phyloP scores from a whole-genome alignment of 2,329 filamentous ascomycete species.

The Colletotrichum neosansevieriae region DNA sequence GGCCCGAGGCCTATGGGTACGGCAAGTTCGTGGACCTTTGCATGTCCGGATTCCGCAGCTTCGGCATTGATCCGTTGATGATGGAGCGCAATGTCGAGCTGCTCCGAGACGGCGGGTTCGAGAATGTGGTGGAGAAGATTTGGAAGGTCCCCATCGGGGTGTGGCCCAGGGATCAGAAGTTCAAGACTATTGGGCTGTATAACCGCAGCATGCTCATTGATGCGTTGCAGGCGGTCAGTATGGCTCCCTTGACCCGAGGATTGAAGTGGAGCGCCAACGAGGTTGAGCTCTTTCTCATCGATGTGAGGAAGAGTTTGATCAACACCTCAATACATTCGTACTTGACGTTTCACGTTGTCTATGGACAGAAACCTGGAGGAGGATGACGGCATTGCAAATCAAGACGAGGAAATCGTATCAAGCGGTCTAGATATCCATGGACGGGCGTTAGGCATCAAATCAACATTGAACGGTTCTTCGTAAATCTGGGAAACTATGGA shows the following conservation, averaged over 20 bases:
- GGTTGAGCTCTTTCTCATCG: slow-evolving; percentile 59
- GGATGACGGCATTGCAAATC: not conserved
- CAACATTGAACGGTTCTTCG: no score
- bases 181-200: slow-evolving; percentile 42
- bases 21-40: slow-evolving; percentile 68
- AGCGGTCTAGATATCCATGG: no score
- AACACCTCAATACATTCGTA: slow-evolving; percentile 62
- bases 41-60: slow-evolving; percentile 56
- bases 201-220: slow-evolving; percentile 41
- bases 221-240: slow-evolving; percentile 44
- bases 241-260: slow-evolving; percentile 55
- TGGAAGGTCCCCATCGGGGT: slow-evolving; percentile 43
- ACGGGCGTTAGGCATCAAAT: no score
- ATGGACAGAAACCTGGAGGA: slow-evolving; percentile 59
- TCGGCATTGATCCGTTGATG: slow-evolving; percentile 63
- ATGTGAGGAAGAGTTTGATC: slow-evolving; percentile 61
- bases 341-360: slow-evolving; percentile 61
- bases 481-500: no score
- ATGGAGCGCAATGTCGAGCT: slow-evolving; percentile 64
- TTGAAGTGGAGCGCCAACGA: slow-evolving; percentile 50
- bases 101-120: slow-evolving; percentile 50
- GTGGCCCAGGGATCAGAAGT: slow-evolving; percentile 41
- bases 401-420: no score
- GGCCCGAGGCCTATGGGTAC: slow-evolving; percentile 54
- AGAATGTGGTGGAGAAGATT: slow-evolving; percentile 37